Evolutionary conservation across 257 asterid species (phyloP), one percentile per base, ranked within the genome.

Genomic region (Handroanthus guayacan): DNA sequence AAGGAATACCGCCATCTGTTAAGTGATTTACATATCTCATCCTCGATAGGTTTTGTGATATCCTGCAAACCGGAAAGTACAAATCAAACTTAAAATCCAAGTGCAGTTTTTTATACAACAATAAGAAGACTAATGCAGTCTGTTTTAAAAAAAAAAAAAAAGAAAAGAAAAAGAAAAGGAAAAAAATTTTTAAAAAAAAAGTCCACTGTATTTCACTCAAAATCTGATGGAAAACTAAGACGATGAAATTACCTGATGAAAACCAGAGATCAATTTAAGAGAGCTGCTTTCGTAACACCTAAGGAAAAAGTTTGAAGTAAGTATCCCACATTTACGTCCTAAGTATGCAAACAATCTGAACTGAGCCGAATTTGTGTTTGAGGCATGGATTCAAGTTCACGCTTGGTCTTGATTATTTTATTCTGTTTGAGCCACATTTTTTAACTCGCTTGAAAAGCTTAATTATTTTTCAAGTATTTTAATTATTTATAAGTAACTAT

Each of bases 251-350:
- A 95, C 99, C 98, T 93, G 91, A 82, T 95, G 89, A 79, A 92
- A 95, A 71, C 99, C 98, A 69, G 99, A 95, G 76, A 95, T 86
- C 87, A 95, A 77, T 77, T 85, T 88, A 62, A 95, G 91, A 57
- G 90, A 86, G 83, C 76, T 82, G 77, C 81, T 86, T 74, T 93
- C 98, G 3, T 86, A 95, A 85, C 99, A 95, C 98, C 99, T 95
- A 69, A 20, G 47, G 64, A 77, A 71, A 76, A 79, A 58, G 37
- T 47, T 67, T 79, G 18, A 66, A 50, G 74, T 73, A 12, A 67
- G 76, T 75, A 66, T 64, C 78, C 60, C 72, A 37, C 34, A 39
- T 43, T n/a, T n/a, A n/a, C n/a, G n/a, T n/a, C n/a, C n/a, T n/a
- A n/a, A n/a, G n/a, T n/a, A n/a, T n/a, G n/a, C n/a, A n/a, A n/a